Percentiles rank a stretch among this genome's conserved stretches.
Conservation (phyloP, 1,284 basidiomycete genomes). For the Puccinia novopanici region DNA sequence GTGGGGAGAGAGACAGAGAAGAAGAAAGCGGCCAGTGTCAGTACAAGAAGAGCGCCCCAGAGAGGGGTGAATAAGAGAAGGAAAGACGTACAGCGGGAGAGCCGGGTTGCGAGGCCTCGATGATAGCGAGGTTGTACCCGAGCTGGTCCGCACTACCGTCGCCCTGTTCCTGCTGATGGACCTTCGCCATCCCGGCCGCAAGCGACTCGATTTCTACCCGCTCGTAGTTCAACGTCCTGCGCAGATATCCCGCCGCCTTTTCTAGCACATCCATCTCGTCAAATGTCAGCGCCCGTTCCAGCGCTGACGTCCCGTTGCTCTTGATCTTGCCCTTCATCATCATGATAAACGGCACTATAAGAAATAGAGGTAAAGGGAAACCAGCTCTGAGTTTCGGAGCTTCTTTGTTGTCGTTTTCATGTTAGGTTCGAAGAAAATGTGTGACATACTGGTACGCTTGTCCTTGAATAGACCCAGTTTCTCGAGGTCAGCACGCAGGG, state of each 20-base stretch:
- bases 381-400: no score
- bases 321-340: constrained; percentile 58
- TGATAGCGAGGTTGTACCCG: constrained; percentile 69
- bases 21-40: neutral
- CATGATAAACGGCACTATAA: constrained; percentile 46
- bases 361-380: neutral
- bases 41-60: neutral
- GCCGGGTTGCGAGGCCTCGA: constrained; percentile 85
- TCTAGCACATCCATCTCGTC: constrained; percentile 29
- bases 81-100: constrained; percentile 63
- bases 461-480: constrained; percentile 87
- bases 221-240: constrained; percentile 75
- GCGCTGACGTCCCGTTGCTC: constrained; percentile 71
- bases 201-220: constrained; percentile 72
- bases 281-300: constrained; percentile 40
- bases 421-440: neutral
- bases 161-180: constrained; percentile 56
- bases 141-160: constrained; percentile 64
- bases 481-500: constrained; percentile 71
- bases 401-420: no score
- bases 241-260: constrained; percentile 67
- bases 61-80: neutral
- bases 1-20: neutral
- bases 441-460: constrained; percentile 70
- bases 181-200: constrained; percentile 65